Conservation (phyloP, 2,329 filamentous ascomycete species). For the Venturiaceae sp. region DNA sequence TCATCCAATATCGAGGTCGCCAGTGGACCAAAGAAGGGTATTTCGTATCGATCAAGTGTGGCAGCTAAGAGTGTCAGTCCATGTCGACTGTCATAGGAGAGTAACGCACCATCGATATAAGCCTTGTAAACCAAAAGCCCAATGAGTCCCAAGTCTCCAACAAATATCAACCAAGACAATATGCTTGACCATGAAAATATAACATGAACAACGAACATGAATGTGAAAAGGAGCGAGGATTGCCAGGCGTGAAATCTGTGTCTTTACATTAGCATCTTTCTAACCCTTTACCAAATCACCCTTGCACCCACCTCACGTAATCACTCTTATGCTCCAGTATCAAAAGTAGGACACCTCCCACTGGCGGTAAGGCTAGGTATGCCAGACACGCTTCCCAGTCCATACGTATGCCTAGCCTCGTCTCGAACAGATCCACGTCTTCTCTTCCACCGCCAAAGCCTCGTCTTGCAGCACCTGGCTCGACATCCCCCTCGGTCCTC, state of each 20-base stretch:
- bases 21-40: constrained; percentile 76
- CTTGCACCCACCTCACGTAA: constrained; percentile 68
- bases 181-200: constrained; percentile 78
- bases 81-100: constrained; percentile 12
- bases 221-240: constrained; percentile 71
- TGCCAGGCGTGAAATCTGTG: constrained; percentile 93
- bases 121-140: constrained; percentile 67
- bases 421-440: constrained; percentile 73
- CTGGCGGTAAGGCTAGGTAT: constrained; percentile 75
- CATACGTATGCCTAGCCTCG: constrained; percentile 74
- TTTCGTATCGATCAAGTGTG: constrained; percentile 61
- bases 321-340: constrained; percentile 91
- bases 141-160: constrained; percentile 67
- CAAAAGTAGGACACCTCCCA: constrained; percentile 75
- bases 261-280: neutral
- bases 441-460: constrained; percentile 39
- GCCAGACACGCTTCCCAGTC: constrained; percentile 87
- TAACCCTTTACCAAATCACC: neutral
- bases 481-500: constrained; percentile 15
- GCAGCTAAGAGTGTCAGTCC: constrained; percentile 40
- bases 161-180: constrained; percentile 73
- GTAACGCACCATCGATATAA: constrained; percentile 65
- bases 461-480: constrained; percentile 17
- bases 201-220: constrained; percentile 64
- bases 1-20: constrained; percentile 88